Conservation (phyloP, 192 early-diverging fungal species). For the Thamnidium elegans region DNA sequence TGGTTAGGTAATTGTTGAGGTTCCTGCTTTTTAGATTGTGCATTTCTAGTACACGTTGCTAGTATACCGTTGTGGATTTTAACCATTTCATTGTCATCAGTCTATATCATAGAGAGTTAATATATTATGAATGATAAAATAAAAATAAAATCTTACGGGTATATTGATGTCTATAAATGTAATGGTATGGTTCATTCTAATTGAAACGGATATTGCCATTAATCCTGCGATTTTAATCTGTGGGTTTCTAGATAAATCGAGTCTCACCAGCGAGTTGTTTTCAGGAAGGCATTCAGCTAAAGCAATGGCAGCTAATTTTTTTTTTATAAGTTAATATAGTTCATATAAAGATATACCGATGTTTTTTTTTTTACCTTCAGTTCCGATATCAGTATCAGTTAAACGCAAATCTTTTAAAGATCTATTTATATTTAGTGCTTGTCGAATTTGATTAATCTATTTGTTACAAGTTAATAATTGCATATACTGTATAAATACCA, state of each 20-base stretch:
- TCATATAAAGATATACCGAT: not conserved
- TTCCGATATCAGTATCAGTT: constrained; percentile 10
- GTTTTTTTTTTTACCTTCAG: constrained; percentile 20
- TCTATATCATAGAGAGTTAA: constrained; percentile 2
- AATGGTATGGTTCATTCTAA: constrained; percentile 75
- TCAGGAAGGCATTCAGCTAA: constrained; percentile 83
- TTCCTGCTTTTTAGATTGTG: constrained; percentile 15
- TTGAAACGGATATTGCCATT: constrained; percentile 77
- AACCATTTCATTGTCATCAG: constrained; percentile 28
- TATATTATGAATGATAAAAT: not conserved
- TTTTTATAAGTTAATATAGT: not conserved
- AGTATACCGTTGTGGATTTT: constrained; percentile 28
- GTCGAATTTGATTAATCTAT: constrained; percentile 38
- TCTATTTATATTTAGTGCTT: constrained; percentile 47
- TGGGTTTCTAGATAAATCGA: constrained; percentile 78
- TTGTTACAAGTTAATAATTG: not conserved
- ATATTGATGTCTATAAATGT: constrained; percentile 70
- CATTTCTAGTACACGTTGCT: constrained; percentile 31
- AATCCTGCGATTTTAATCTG: constrained; percentile 75
- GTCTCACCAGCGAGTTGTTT: constrained; percentile 58
- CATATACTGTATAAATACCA: too few species aligned
- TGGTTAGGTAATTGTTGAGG: not conserved
- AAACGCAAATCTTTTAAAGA: constrained; percentile 45
- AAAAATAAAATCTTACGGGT: constrained; percentile 30
- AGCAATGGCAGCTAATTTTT: constrained; percentile 66